phyloP scores from a whole-genome alignment of 78 protist species.

The Chrysochromulina parva region DNA sequence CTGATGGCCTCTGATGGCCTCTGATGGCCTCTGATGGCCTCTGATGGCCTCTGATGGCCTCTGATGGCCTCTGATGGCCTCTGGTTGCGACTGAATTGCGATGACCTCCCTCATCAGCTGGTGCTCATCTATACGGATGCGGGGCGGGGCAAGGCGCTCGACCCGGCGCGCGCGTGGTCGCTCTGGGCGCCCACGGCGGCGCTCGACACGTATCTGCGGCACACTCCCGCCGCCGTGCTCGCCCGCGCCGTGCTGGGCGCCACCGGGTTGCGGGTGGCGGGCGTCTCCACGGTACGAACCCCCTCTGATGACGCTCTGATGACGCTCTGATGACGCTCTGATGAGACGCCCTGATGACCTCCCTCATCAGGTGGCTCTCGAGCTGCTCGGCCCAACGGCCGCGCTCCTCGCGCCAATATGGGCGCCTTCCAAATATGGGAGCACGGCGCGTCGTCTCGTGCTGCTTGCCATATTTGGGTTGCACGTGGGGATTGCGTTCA shows the following conservation, averaged over 20 bases:
- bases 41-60: too few species aligned
- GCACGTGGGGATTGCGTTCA: neutral
- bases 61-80: too few species aligned
- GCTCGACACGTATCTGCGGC: neutral
- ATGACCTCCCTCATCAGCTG: neutral
- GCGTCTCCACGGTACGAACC: neutral
- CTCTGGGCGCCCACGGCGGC: neutral
- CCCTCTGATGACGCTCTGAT: too few species aligned
- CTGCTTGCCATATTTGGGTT: neutral
- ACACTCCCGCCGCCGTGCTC: neutral
- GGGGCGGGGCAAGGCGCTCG: neutral
- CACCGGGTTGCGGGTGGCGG: neutral
- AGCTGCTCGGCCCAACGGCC: neutral
- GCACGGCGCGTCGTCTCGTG: neutral
- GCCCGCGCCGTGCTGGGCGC: neutral
- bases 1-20: too few species aligned
- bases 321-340: too few species aligned
- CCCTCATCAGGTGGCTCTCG: neutral
- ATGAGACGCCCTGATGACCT: too few species aligned
- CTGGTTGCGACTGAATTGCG: too few species aligned
- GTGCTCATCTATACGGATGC: neutral
- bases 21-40: too few species aligned
- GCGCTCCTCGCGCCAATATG: neutral
- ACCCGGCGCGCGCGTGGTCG: neutral
- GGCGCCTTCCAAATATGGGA: neutral